Evolutionary conservation across 2,329 filamentous ascomycete genomes (phyloP).

Genomic region (Diaporthe amygdali): DNA sequence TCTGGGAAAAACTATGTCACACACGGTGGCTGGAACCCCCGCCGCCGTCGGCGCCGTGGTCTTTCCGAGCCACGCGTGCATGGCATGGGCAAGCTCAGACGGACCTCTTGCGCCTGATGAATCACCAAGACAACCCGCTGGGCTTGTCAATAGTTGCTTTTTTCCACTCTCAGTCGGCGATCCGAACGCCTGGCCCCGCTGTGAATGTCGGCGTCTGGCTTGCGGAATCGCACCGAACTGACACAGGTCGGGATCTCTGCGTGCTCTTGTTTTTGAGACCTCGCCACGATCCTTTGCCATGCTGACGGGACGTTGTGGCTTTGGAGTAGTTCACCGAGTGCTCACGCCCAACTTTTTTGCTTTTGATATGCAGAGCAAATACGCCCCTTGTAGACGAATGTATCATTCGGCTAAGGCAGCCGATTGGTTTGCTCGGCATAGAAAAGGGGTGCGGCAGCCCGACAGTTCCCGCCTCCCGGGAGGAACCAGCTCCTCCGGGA

Average conservation of each 20-base stretch:
- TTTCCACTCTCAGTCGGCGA: not conserved
- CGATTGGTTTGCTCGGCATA: not conserved
- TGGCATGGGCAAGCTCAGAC: not conserved
- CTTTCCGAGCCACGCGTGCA: not conserved
- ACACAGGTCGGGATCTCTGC: not conserved
- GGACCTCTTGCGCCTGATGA: not conserved
- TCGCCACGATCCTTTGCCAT: not conserved
- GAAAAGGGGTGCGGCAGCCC: not conserved
- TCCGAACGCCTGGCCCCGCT: not conserved
- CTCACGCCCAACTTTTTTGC: not conserved
- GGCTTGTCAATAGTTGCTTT: slow-evolving; percentile 9
- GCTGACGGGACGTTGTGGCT: not conserved
- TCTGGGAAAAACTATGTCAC: not conserved
- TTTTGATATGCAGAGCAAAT: not conserved
- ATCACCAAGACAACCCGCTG: not conserved
- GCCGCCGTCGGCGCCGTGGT: not conserved
- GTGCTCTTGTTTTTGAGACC: not conserved
- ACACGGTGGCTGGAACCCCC: not conserved
- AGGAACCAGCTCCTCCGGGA: not conserved
- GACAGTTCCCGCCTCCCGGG: not conserved
- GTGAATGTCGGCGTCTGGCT: not conserved
- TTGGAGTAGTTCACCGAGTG: not conserved
- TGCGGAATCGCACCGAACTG: not conserved
- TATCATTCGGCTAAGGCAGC: not conserved
- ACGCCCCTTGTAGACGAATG: not conserved